These are phyloP conservation scores for Arxiozyma slooffiae DNA, from an alignment of 1,139 yeast genomes.

Conservation along the genomic window DNA sequence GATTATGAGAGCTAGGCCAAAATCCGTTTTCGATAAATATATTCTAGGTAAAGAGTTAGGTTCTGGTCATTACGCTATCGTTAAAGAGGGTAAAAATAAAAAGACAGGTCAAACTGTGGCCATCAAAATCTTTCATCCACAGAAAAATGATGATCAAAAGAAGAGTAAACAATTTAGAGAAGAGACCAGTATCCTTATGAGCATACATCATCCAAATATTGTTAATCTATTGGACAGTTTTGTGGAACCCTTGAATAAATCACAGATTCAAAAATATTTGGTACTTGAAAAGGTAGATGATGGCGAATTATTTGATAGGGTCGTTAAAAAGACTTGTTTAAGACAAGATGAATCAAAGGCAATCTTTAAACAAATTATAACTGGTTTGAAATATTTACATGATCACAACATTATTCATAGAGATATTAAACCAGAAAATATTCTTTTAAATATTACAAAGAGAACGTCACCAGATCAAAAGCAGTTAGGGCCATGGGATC, in stretches of 20 bases:
- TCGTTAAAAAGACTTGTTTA: constrained; percentile 51
- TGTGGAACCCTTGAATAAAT: constrained; percentile 54
- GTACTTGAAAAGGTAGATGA: constrained; percentile 65
- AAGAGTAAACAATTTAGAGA: constrained; percentile 46
- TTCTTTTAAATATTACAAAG: constrained; percentile 50
- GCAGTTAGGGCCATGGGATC: constrained; percentile 67
- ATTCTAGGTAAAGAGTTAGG: constrained; percentile 56
- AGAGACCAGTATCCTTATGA: constrained; percentile 55
- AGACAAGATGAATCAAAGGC: constrained; percentile 54
- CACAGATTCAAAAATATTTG: constrained; percentile 50
- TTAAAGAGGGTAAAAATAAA: constrained; percentile 55
- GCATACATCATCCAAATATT: constrained; percentile 62
- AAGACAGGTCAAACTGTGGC: constrained; percentile 54
- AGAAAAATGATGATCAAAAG: constrained; percentile 42
- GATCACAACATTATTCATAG: constrained; percentile 58
- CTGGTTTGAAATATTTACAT: constrained; percentile 56
- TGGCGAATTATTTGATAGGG: constrained; percentile 66
- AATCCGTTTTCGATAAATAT: constrained; percentile 48
- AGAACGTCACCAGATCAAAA: constrained; percentile 32
- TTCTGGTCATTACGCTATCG: constrained; percentile 71
- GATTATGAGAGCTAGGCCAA: constrained; percentile 10
- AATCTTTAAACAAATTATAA: constrained; percentile 49
- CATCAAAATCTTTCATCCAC: constrained; percentile 69
- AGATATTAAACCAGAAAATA: constrained; percentile 73
- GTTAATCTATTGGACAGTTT: constrained; percentile 58